Evolutionary conservation across 768 basidiomycete species (phyloP).

Genomic region (Favolaschia claudopus): DNA sequence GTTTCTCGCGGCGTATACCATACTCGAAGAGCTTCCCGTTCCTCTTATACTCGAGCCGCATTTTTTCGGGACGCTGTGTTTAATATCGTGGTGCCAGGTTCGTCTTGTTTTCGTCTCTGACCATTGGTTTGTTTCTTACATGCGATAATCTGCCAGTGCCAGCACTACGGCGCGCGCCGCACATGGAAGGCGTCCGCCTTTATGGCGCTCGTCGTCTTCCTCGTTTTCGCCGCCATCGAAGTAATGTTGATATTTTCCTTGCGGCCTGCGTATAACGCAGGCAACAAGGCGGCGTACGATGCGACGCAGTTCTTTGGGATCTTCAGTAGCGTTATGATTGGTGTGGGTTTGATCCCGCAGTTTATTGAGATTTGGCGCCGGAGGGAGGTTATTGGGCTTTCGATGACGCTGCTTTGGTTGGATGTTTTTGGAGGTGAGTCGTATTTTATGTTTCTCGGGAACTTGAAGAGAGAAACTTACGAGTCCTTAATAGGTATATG

Average conservation of each 20-base stretch:
- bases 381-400: constrained; percentile 72
- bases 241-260: constrained; percentile 65
- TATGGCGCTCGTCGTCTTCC: constrained; percentile 47
- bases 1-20: constrained; percentile 73
- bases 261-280: constrained; percentile 47
- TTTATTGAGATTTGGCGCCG: constrained; percentile 78
- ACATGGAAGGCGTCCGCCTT: constrained; percentile 42
- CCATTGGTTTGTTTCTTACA: too few relatives aligned
- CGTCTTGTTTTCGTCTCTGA: constrained; percentile 13
- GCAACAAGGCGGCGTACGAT: constrained; percentile 31
- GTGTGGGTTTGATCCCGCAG: constrained; percentile 62
- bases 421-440: constrained; percentile 73
- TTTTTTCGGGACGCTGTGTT: constrained; percentile 64
- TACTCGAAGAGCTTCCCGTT: constrained; percentile 72
- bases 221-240: constrained; percentile 64
- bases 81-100: constrained; percentile 75
- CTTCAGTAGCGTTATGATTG: constrained; percentile 63
- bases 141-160: constrained; percentile 63
- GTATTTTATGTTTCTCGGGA: neutral
- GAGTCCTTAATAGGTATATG: constrained; percentile 58
- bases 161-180: constrained; percentile 64
- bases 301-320: constrained; percentile 68
- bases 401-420: constrained; percentile 70
- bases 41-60: constrained; percentile 77
- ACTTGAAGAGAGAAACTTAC: neutral